Percentiles rank a stretch among this genome's conserved stretches.
Evolutionary conservation across 176 grass and related monocot genomes (phyloP).

Genomic region (Eleusine indica): DNA sequence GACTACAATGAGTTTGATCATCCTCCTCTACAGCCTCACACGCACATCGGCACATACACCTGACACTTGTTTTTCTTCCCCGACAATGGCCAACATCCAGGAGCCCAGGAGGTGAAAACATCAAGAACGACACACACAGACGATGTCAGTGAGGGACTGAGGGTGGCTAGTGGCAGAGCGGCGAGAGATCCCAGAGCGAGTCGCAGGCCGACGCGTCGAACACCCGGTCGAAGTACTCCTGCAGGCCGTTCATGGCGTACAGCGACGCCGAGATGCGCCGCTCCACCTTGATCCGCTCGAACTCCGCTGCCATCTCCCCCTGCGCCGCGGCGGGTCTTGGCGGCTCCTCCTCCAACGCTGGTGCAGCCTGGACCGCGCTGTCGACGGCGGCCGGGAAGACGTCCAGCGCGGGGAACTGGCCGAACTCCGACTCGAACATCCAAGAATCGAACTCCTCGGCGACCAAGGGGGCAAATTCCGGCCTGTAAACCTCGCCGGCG

Average conservation of each 20-base stretch:
- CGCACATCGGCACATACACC: neutral
- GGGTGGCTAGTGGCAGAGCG: slow-evolving; percentile 55
- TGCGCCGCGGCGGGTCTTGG: slow-evolving; percentile 4
- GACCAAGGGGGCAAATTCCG: slow-evolving; percentile 39
- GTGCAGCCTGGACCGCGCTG: slow-evolving; percentile 17
- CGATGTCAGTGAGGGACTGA: neutral
- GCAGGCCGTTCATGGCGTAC: slow-evolving; percentile 73
- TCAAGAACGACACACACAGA: slow-evolving; percentile 39
- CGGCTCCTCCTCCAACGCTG: slow-evolving; percentile 12
- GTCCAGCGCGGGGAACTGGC: slow-evolving; percentile 49
- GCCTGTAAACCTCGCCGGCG: slow-evolving; percentile 56
- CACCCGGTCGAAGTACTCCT: slow-evolving; percentile 81
- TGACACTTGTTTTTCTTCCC: slow-evolving; percentile 21
- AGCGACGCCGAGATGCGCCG: slow-evolving; percentile 74
- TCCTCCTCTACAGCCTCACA: slow-evolving; percentile 37
- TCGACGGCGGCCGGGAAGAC: slow-evolving; percentile 46
- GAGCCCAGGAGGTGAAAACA: slow-evolving; percentile 22
- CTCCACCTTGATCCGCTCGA: slow-evolving; percentile 88
- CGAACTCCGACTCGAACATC: slow-evolving; percentile 67
- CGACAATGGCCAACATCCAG: slow-evolving; percentile 13
- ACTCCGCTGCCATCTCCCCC: slow-evolving; percentile 57
- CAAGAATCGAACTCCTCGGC: slow-evolving; percentile 55
- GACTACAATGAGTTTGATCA: neutral
- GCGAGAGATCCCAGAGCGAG: slow-evolving; percentile 59
- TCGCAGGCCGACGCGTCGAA: slow-evolving; percentile 58